A percentile compares a stretch with the other conserved stretches of the same genome.
phyloP scores from a whole-genome alignment of 2,329 filamentous ascomycete species.

The Xylariomycetidae sp. region DNA sequence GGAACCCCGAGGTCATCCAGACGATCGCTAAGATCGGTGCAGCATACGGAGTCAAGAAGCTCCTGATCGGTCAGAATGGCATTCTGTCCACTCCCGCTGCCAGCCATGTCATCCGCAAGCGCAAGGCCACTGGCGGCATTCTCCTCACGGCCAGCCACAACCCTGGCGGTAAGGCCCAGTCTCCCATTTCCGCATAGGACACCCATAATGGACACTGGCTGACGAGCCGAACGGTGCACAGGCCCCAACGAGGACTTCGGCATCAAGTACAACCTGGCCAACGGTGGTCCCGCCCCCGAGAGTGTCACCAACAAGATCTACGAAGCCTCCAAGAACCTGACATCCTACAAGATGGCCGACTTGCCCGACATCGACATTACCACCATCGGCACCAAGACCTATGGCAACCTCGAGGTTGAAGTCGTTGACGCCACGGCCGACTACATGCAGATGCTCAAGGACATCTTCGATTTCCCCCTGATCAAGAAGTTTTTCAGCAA shows the following conservation, averaged over 20 bases:
- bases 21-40: conserved; percentile 95
- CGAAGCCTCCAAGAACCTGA: conserved; percentile 82
- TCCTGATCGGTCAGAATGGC: conserved; percentile 90
- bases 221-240: conserved; percentile 29
- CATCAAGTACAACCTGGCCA: conserved; percentile 99
- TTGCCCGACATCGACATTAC: conserved; percentile 81
- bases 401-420: conserved; percentile 86
- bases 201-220: not conserved
- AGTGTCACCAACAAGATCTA: conserved; percentile 98
- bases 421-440: conserved; percentile 89
- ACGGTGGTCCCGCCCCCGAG: conserved; percentile 92
- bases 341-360: conserved; percentile 85
- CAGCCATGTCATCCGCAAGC: conserved; percentile 90
- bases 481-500: conserved; percentile 89
- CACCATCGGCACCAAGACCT: conserved; percentile 75
- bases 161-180: conserved; percentile 68
- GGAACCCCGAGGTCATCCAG: conserved; percentile 94
- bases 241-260: conserved; percentile 93
- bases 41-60: conserved; percentile 98
- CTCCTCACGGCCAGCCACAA: conserved; percentile 97
- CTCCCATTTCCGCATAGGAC: not conserved
- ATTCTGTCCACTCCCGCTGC: conserved; percentile 96
- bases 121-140: conserved; percentile 93
- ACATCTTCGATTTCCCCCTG: conserved; percentile 95
- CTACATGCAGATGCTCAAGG: conserved; percentile 92